Evolutionary conservation across 352 stramenopile species (phyloP), one percentile per base, ranked within the genome.

Genomic region (Pythium periplocum): DNA sequence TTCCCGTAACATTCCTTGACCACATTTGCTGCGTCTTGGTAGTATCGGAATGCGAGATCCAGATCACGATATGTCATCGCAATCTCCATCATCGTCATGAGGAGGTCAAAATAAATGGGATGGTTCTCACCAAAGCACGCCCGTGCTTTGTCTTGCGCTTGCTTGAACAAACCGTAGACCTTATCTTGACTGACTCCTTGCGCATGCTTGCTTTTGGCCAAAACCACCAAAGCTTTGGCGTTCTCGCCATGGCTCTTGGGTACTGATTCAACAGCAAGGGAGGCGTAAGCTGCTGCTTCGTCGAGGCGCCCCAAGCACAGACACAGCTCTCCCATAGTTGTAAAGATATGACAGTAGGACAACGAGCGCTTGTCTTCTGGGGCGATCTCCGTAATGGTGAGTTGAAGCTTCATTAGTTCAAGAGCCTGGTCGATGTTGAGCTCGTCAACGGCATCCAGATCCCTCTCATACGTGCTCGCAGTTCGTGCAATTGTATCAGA

Each of bases 11-110:
- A 69, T 42, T 82, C 64, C 45, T 51, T 55, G 0, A 59, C 36
- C 1, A 64, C 37, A 7, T 11, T 9, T 6, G 57, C 40, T 8
- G 49, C 45, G 2, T 59, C 33, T 4, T 32, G 4, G 12, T 55
- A 59, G 30, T 43, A 31, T 2, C 45, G n/a, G 9, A 51, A 39
- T 0, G 69, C 67, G 61, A 66, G 61, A 10, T 66, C 55, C 0
- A 45, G 34, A 9, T 82, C 61, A 3, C 62, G 51, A 11, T 55
- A 37, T 2, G 64, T 48, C 2, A 37, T 9, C 4, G 68, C 49
- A 17, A 84, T 80, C 35, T 78, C 70, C 1, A 66, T 57, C 74
- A 86, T 83, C 8, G 64, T 62, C 57, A 77, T 64, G 48, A 76
- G 73, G 0, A 66, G 73, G 26, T 78, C 67, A 12, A 70, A 67